A percentile compares a stretch with the other conserved stretches of the same genome.
phyloP scores from a whole-genome alignment of 495 filamentous ascomycete species.

The Aspergillus heteromorphus region DNA sequence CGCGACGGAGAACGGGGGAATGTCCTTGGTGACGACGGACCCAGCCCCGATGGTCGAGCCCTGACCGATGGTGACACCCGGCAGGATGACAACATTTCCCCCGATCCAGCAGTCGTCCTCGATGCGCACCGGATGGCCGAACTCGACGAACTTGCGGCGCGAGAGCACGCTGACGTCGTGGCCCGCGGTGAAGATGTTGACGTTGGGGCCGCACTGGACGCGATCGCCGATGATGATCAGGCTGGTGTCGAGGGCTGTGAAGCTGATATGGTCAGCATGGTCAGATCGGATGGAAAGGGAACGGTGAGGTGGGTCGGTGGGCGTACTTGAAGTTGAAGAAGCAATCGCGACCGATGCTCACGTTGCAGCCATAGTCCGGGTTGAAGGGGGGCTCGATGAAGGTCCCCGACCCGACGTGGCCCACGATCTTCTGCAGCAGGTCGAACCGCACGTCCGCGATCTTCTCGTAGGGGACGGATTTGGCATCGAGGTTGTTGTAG shows the following conservation, averaged over 20 bases:
- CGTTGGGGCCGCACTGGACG: slow-evolving; percentile 70
- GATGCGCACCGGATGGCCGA: slow-evolving; percentile 64
- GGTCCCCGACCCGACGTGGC: slow-evolving; percentile 35
- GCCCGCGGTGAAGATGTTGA: slow-evolving; percentile 58
- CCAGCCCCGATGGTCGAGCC: slow-evolving; percentile 43
- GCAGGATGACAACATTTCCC: slow-evolving; percentile 62
- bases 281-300: not conserved
- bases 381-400: slow-evolving; percentile 49
- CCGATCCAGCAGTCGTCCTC: slow-evolving; percentile 86
- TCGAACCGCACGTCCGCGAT: slow-evolving; percentile 28
- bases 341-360: slow-evolving; percentile 43
- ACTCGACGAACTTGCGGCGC: slow-evolving; percentile 66
- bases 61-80: slow-evolving; percentile 59
- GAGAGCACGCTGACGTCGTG: slow-evolving; percentile 68
- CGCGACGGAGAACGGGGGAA: slow-evolving; percentile 38
- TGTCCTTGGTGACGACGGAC: slow-evolving; percentile 44
- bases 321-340: slow-evolving; percentile 51
- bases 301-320: not conserved
- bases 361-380: slow-evolving; percentile 54
- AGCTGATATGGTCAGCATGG: slow-evolving; percentile 15
- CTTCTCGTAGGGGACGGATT: slow-evolving; percentile 31
- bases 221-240: slow-evolving; percentile 67
- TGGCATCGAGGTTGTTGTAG: slow-evolving; percentile 45
- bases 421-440: slow-evolving; percentile 38
- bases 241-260: slow-evolving; percentile 69